Conservation (phyloP, 2,329 filamentous ascomycete species). For the Colletotrichum incanum region DNA sequence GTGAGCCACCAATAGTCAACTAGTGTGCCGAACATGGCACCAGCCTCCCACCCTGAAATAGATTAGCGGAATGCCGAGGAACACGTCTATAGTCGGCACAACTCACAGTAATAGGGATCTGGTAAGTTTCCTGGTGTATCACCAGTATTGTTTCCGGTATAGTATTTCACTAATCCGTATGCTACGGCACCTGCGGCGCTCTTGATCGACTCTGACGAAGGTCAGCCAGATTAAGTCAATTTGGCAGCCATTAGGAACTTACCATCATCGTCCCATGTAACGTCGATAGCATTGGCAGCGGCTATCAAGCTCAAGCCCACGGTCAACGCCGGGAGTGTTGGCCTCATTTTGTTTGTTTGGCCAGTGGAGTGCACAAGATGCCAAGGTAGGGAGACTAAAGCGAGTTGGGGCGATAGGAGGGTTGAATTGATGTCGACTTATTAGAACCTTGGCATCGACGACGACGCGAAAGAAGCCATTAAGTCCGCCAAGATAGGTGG, state of each 20-base stretch:
- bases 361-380: background rate
- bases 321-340: slow-evolving; percentile 4
- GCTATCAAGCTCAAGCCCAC: slow-evolving; percentile 24
- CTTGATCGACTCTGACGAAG: slow-evolving; percentile 52
- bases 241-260: background rate
- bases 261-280: slow-evolving; percentile 31
- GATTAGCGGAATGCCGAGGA: slow-evolving; percentile 55
- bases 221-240: background rate
- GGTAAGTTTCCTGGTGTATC: slow-evolving; percentile 72
- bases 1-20: slow-evolving; percentile 83
- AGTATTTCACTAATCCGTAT: slow-evolving; percentile 56
- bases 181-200: slow-evolving; percentile 55
- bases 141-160: slow-evolving; percentile 71
- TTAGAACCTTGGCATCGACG: slow-evolving; percentile 25
- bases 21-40: slow-evolving; percentile 79
- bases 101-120: slow-evolving; percentile 67
- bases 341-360: slow-evolving; percentile 25
- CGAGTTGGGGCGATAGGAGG: background rate
- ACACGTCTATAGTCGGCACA: slow-evolving; percentile 49
- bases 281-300: slow-evolving; percentile 19
- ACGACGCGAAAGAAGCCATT: slow-evolving; percentile 10
- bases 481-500: slow-evolving; percentile 15
- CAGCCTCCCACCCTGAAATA: slow-evolving; percentile 77
- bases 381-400: background rate
- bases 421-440: slow-evolving; percentile 7